Evolutionary conservation across 371 early-diverging fungal species (phyloP), one percentile per base, ranked within the genome.

Genomic region (Mortierella sp.): DNA sequence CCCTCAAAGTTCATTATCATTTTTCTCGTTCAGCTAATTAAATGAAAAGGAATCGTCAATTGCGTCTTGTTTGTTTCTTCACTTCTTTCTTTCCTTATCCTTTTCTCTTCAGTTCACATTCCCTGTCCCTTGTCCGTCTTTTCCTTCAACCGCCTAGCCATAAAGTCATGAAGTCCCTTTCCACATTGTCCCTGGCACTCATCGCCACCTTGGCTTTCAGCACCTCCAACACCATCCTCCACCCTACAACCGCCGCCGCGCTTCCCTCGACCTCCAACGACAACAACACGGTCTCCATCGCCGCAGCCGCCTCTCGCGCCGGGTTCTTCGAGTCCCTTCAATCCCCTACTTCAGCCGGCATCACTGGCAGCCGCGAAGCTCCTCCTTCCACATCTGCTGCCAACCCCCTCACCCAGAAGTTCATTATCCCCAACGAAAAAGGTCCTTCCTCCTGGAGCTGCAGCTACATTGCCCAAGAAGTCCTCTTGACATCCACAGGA

Each of bases 361-460:
- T 47, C 58, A 3, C 55, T 45, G 24, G 14, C 42, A 26, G 19
- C 68, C 9, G 45, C 42, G 5, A 38, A 1, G 42, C 42, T 38
- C n/a, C 24, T 13, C 34, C 24, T 44, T 6, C 76, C 14, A 38
- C 50, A 11, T 28, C 26, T 38, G 65, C 38, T n/a, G 7, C 77
- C 16, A 31, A 47, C n/a, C 44, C 63, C 2, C 63, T 75, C 38
- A 38, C 42, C 54, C 3, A 19, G 16, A 76, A 79, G 14, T 83
- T 79, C 70, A 75, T 60, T 24, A 79, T 83, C 55, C 79, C 79
- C 8, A 38, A 76, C 44, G 44, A 58, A 16, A 52, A 28, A 0
- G 79, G 79, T 10, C 79, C 83, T 10, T 28, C 48, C 16, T 2
- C 48, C n/a, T 79, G 83, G 83, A 70, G 60, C 34, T 82, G 83